Evolutionary conservation across 129 eudicot genomes (phyloP).

Genomic region (Helianthus tuberosus): DNA sequence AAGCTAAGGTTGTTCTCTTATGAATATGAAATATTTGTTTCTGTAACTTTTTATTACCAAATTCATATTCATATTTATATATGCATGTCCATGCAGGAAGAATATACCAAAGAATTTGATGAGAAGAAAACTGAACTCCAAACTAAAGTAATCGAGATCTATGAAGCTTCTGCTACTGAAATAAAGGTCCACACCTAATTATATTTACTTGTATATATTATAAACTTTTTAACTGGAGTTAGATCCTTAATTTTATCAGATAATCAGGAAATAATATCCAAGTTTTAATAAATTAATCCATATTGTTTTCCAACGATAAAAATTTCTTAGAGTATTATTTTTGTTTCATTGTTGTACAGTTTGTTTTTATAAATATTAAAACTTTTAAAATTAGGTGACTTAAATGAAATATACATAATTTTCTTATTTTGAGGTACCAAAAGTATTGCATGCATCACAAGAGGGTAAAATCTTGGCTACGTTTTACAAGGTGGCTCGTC

Average conservation of each 20-base stretch:
- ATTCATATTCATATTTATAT: neutral
- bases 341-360: too few relatives aligned
- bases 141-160: slow-evolving; percentile 70
- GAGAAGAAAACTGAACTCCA: slow-evolving; percentile 76
- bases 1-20: slow-evolving; percentile 51
- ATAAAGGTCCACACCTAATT: slow-evolving; percentile 53
- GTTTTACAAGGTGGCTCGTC: too few relatives aligned
- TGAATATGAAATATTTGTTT: neutral
- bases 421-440: too few relatives aligned
- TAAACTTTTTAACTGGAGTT: neutral
- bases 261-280: too few relatives aligned
- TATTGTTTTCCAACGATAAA: too few relatives aligned
- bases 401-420: too few relatives aligned
- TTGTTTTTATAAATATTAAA: too few relatives aligned
- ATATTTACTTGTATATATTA: neutral
- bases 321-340: too few relatives aligned
- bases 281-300: too few relatives aligned
- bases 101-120: slow-evolving; percentile 62
- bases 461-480: too few relatives aligned
- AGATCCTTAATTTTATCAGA: neutral
- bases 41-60: neutral
- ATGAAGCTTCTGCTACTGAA: slow-evolving; percentile 69
- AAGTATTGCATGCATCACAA: too few relatives aligned
- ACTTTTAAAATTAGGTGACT: too few relatives aligned
- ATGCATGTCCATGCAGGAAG: slow-evolving; percentile 57